Evolutionary conservation across 2,329 filamentous ascomycete genomes (phyloP).

Genomic region (Xylariaceae sp.): DNA sequence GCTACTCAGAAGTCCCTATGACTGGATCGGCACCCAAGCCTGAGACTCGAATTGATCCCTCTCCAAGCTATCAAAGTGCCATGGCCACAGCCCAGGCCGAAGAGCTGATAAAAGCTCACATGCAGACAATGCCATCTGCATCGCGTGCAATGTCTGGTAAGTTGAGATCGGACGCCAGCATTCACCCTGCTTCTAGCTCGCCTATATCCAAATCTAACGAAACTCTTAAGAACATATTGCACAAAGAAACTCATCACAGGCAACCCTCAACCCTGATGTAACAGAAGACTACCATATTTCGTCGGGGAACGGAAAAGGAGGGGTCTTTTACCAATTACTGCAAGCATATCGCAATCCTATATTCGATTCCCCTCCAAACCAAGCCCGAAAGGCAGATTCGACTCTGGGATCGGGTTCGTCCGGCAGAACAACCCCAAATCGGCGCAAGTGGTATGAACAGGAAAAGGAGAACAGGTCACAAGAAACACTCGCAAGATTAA

Average conservation of each 20-base stretch:
- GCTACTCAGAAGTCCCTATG: constrained; percentile 11
- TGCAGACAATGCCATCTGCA: neutral
- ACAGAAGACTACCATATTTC: constrained; percentile 11
- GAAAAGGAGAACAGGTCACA: constrained; percentile 35
- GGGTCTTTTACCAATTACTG: constrained; percentile 26
- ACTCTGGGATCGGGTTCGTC: constrained; percentile 30
- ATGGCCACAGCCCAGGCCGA: constrained; percentile 17
- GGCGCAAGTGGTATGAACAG: constrained; percentile 42
- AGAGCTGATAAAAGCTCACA: constrained; percentile 19
- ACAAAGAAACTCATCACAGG: constrained; percentile 3
- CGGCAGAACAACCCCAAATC: constrained; percentile 38
- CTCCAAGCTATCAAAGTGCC: neutral
- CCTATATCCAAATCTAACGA: too few relatives aligned
- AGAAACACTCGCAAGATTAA: constrained; percentile 41
- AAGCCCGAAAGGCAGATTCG: neutral
- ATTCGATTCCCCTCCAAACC: constrained; percentile 15
- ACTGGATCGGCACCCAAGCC: neutral
- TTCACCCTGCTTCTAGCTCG: too few relatives aligned
- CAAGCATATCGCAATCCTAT: constrained; percentile 21
- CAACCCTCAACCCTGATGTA: neutral
- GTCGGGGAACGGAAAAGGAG: constrained; percentile 14
- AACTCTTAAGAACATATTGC: too few relatives aligned
- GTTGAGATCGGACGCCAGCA: neutral
- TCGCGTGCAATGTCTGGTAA: constrained; percentile 6
- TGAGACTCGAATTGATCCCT: neutral